phyloP scores from a whole-genome alignment of 148 eudicot species.

The Nepenthes gracilis region DNA sequence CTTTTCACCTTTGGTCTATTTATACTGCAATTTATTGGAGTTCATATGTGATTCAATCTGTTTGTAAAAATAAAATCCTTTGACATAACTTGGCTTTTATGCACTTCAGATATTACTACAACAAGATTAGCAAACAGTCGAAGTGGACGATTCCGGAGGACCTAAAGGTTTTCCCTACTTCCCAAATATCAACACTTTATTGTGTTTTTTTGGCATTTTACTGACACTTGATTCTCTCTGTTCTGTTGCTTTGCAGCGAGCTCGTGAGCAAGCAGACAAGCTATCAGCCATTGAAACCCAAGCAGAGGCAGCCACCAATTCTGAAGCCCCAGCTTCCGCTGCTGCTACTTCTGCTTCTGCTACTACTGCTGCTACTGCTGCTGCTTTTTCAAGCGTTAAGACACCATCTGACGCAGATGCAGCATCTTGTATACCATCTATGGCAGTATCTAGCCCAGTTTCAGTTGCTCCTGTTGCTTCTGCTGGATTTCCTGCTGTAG shows the following conservation, averaged over 20 bases:
- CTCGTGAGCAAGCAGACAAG: constrained; percentile 52
- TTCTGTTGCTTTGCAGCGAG: constrained; percentile 38
- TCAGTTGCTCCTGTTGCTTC: constrained; percentile 28
- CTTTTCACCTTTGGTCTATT: not conserved
- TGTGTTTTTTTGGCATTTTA: not conserved
- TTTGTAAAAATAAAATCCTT: not conserved
- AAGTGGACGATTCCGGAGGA: constrained; percentile 91
- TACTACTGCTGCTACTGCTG: constrained; percentile 7
- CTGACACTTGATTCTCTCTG: constrained; percentile 1
- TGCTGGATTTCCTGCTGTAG: constrained; percentile 17
- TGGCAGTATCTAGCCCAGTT: constrained; percentile 34
- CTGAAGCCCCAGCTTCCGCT: constrained; percentile 23
- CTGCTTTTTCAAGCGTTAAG: constrained; percentile 17
- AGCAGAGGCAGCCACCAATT: constrained; percentile 18
- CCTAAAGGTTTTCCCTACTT: constrained; percentile 51
- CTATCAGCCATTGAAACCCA: constrained; percentile 20
- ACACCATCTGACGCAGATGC: constrained; percentile 20
- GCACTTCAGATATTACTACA: constrained; percentile 63
- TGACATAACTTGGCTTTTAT: constrained; percentile 7
- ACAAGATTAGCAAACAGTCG: constrained; percentile 70
- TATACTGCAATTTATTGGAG: constrained; percentile 1
- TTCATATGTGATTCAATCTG: not conserved
- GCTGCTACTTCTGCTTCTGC: constrained; percentile 19
- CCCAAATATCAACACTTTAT: not conserved
- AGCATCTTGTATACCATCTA: constrained; percentile 16